These are phyloP conservation scores for Grammothele lineata DNA, from an alignment of 768 basidiomycete species.

Conservation along the genomic window DNA sequence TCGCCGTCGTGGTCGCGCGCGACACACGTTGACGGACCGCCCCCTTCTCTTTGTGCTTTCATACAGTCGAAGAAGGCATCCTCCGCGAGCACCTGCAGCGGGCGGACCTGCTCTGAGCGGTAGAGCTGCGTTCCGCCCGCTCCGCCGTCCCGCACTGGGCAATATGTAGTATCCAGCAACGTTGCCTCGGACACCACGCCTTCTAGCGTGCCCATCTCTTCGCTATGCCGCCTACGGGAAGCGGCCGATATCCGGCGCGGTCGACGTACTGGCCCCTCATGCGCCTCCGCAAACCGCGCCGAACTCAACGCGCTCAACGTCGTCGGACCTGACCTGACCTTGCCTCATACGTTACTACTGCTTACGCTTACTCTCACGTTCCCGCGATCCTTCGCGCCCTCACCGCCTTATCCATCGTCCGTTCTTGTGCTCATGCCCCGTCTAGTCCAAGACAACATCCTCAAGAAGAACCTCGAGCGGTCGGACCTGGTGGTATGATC, in stretches of 20 bases:
- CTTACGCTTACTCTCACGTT: neutral
- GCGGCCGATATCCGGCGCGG: too few relatives aligned
- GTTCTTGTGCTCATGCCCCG: neutral
- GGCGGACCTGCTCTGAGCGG: constrained; percentile 59
- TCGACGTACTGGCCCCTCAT: too few relatives aligned
- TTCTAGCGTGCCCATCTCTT: too few relatives aligned
- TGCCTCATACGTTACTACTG: too few relatives aligned
- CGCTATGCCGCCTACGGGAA: too few relatives aligned
- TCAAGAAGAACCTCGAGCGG: constrained; percentile 1
- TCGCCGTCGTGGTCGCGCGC: constrained; percentile 1
- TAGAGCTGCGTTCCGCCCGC: neutral
- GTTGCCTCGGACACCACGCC: too few relatives aligned
- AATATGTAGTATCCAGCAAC: neutral
- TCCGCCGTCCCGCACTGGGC: neutral
- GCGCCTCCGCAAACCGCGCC: too few relatives aligned
- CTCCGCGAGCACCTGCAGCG: constrained; percentile 64
- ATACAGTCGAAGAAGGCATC: constrained; percentile 68
- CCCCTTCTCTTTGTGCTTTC: constrained; percentile 2
- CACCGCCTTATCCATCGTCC: neutral
- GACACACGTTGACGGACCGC: constrained; percentile 3
- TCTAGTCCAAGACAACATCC: neutral
- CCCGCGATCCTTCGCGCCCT: neutral
- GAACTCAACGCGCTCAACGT: too few relatives aligned
- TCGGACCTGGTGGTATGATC: too few relatives aligned
- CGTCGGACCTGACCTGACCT: too few relatives aligned